Conservation (phyloP, 2,329 filamentous ascomycete genomes). For the Ophidiomyces ophidiicola region DNA sequence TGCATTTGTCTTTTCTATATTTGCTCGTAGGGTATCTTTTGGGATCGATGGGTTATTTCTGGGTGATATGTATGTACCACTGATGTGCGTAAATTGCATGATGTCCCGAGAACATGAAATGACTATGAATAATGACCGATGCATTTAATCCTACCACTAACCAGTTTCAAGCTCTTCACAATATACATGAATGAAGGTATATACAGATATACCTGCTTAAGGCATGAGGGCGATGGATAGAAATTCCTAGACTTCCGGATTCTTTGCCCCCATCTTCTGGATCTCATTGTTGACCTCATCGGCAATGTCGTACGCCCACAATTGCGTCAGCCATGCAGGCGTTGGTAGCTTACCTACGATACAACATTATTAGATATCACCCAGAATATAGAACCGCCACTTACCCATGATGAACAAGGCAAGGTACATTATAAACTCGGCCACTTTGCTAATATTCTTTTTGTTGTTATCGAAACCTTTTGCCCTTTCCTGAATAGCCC, state of each 20-base stretch:
- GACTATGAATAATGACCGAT: slow-evolving; percentile 6
- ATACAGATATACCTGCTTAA: too few relatives aligned
- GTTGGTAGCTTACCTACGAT: slow-evolving; percentile 12
- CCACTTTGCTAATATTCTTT: slow-evolving; percentile 22
- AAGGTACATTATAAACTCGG: slow-evolving; percentile 31
- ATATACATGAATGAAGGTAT: neutral
- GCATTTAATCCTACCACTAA: neutral
- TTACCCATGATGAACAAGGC: slow-evolving; percentile 27
- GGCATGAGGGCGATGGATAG: neutral
- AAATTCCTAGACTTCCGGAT: neutral
- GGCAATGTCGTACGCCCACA: slow-evolving; percentile 14
- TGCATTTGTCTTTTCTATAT: neutral
- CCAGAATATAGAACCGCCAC: neutral
- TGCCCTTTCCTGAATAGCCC: slow-evolving; percentile 24
- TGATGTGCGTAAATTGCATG: too few relatives aligned
- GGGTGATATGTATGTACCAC: too few relatives aligned
- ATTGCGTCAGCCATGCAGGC: slow-evolving; percentile 12
- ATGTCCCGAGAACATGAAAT: slow-evolving; percentile 8
- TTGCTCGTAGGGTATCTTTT: neutral
- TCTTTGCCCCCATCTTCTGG: neutral
- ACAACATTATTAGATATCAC: neutral
- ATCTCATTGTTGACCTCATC: slow-evolving; percentile 13
- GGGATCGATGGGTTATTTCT: neutral
- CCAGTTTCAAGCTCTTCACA: neutral
- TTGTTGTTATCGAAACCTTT: slow-evolving; percentile 27